Evolutionary conservation across 371 early-diverging fungal species (phyloP), one percentile per base, ranked within the genome.

Genomic region (Circinella umbellata): DNA sequence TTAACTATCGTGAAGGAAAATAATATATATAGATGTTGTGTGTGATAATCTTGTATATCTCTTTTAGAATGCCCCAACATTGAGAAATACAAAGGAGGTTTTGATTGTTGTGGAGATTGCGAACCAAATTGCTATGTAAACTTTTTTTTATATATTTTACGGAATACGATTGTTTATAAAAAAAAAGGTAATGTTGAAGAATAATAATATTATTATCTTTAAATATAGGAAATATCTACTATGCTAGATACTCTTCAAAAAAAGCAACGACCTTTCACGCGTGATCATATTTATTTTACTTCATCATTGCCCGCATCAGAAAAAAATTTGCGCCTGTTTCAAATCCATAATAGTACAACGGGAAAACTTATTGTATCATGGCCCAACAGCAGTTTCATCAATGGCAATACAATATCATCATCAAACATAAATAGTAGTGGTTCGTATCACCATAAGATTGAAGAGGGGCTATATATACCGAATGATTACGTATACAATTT

Each of bases 281-380:
- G 5, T 51, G 17, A 51, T n/a, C 8, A 51, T n/a, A 11, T 42
- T 42, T 42, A 42, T 42, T 42, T 42, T 11, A 42, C 42, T 42
- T 6, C 42, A 13, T 8, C 53, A 0, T 8, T 15, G 15, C 15
- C 53, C 4, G 53, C 53, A 15, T 18, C 53, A 53, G 53, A 53
- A 53, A 27, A 27, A 27, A 57, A 57, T n/a, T 34, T 57, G 34
- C 57, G 57, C 6, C 11, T 57, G 35, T 34, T 57, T n/a, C 57
- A 57, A 57, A 57, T 57, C 6, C 57, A 57, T 34, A 34, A 11
- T 34, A 57, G 57, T 34, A 34, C 6, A 27, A 57, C 57, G 11
- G 57, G 57, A 18, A 34, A 57, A n/a, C 35, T 4, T 34, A 57
- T 57, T 34, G 57, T 34, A 57, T 57, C 57, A 57, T 57, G 20